Percentiles rank a stretch among this genome's conserved stretches.
Evolutionary conservation across 495 filamentous ascomycete species (phyloP).

Genomic region (Penicillium bovifimosum): DNA sequence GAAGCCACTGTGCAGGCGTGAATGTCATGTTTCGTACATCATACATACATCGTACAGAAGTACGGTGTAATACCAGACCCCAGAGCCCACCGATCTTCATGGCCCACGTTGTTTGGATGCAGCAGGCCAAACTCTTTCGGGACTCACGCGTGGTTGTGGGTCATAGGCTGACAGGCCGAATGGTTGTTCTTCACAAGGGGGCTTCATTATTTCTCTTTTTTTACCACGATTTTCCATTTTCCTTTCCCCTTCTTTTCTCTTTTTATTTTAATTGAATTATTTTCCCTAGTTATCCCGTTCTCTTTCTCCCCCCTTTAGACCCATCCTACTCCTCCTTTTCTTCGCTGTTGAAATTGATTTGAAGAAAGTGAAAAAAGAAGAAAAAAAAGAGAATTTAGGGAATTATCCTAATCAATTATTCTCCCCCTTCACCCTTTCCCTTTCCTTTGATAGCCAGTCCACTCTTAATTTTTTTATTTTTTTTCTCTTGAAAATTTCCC

Average conservation of each 20-base stretch:
- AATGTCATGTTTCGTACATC: not conserved
- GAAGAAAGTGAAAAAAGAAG: not conserved
- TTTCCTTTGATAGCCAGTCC: slow-evolving; percentile 9
- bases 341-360: slow-evolving; percentile 7
- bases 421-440: slow-evolving; percentile 12
- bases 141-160: slow-evolving; percentile 40
- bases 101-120: slow-evolving; percentile 44
- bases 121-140: slow-evolving; percentile 40
- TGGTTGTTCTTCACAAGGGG: slow-evolving; percentile 28
- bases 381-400: not conserved
- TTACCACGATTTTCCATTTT: not conserved
- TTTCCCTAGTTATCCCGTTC: slow-evolving; percentile 8
- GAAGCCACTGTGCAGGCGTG: too few species aligned
- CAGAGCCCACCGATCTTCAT: slow-evolving; percentile 27
- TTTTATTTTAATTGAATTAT: slow-evolving; percentile 2
- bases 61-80: not conserved
- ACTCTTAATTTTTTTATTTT: slow-evolving; percentile 9
- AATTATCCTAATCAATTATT: slow-evolving; percentile 11
- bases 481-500: slow-evolving; percentile 4
- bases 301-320: slow-evolving; percentile 4
- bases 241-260: slow-evolving; percentile 2
- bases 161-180: slow-evolving; percentile 39
- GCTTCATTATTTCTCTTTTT: slow-evolving; percentile 12
- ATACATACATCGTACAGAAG: not conserved
- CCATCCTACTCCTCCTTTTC: slow-evolving; percentile 9